phyloP scores from a whole-genome alignment of 139 green algal genomes.

The Chlamydomonas incerta region DNA sequence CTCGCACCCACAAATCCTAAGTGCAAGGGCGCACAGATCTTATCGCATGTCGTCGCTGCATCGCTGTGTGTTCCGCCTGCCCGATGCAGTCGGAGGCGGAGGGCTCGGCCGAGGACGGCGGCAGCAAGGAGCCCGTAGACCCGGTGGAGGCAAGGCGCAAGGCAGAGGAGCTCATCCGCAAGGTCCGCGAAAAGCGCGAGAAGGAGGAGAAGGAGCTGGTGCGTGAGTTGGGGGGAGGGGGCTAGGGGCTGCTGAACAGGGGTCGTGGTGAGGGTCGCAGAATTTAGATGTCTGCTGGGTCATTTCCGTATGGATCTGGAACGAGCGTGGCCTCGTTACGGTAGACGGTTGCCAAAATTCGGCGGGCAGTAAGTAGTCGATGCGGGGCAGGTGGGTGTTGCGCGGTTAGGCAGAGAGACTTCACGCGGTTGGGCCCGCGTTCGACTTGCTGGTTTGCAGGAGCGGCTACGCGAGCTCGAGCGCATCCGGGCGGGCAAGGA shows the following conservation, averaged over 20 bases:
- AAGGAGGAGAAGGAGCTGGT: constrained; percentile 72
- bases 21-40: too few species aligned
- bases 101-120: neutral
- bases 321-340: too few species aligned
- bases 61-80: too few species aligned
- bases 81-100: neutral
- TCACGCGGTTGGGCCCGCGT: too few species aligned
- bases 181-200: constrained; percentile 76
- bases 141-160: constrained; percentile 81
- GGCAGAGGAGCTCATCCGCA: constrained; percentile 75
- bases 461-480: constrained; percentile 50
- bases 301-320: too few species aligned
- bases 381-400: too few species aligned
- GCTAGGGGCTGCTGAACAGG: neutral
- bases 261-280: neutral
- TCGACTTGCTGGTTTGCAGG: neutral
- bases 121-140: constrained; percentile 68
- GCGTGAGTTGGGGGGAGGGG: neutral
- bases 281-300: too few species aligned
- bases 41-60: too few species aligned
- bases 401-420: too few species aligned
- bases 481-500: constrained; percentile 71
- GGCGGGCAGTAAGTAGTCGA: too few species aligned
- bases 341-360: too few species aligned
- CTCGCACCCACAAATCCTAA: too few species aligned